Evolutionary conservation across 352 stramenopile genomes (phyloP), one percentile per base, ranked within the genome.

Genomic region (Globisporangium megalacanthum): DNA sequence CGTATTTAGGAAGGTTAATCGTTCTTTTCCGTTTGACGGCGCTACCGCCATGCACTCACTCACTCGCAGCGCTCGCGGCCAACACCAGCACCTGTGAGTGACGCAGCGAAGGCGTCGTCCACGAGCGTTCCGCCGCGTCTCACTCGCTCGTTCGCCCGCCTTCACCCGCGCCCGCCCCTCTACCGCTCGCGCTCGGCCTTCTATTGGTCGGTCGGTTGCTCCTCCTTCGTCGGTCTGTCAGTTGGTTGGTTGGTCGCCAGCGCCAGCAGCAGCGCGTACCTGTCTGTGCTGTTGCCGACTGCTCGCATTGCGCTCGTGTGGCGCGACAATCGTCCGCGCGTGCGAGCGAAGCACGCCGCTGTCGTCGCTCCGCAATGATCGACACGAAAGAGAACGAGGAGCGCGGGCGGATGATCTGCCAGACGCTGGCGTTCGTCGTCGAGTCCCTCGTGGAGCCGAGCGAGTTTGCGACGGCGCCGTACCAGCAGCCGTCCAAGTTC

Each of bases 401-500:
- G 53, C 84, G 84, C 31, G 84, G 77, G 4, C 77, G 72, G 51
- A 84, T 84, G 49, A 88, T 94, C 51, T 82, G 89, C 51, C 77
- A 91, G 68, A 90, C 83, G 42, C 66, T 94, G 48, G 79, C 84
- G 14, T 75, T 75, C 25, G 79, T 94, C 19, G 69, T 92, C 19
- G 79, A 93, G 62, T 87, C 77, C 35, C 90, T 94, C 77, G 73
- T 94, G 33, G 80, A 85, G 54, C 63, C 75, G 11, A 82, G 66
- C 54, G 82, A 89, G 13, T 73, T 73, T 13, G 67, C 84, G 55
- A 75, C 69, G 14, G 47, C 73, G 25, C 68, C 78, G 8, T 89
- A 89, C 60, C 66, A 74, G 49, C 68, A 76, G 35, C 77, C 81
- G 45, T 87, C 82, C 46, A 94, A 94, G 69, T 94, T 94, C 54